Percentiles rank a stretch among this genome's conserved stretches.
These are phyloP conservation scores for Avicennia marina DNA, from an alignment of 257 asterid species.

Conservation along the genomic window DNA sequence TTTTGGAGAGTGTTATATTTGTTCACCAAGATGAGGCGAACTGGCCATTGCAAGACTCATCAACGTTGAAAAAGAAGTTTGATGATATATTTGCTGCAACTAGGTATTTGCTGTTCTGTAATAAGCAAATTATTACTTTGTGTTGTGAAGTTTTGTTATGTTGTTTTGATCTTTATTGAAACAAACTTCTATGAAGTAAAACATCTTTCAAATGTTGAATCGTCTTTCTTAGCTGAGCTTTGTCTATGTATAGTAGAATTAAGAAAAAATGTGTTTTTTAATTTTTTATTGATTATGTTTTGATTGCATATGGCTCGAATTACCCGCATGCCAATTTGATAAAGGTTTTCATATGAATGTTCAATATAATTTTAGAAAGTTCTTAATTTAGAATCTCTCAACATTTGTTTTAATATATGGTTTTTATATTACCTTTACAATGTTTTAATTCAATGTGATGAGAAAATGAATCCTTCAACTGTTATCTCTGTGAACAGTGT, in stretches of 20 bases:
- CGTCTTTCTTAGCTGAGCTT: neutral
- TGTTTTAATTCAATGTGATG: no score
- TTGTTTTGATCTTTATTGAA: neutral
- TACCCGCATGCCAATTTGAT: no score
- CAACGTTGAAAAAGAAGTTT: conserved; percentile 87
- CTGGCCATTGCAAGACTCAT: conserved; percentile 98
- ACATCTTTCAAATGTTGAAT: neutral
- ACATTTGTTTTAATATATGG: no score
- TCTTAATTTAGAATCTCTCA: no score
- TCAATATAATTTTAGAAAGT: no score
- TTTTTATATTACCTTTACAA: no score
- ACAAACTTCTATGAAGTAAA: neutral
- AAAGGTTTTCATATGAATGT: no score
- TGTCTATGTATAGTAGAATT: neutral
- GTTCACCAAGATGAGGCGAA: conserved; percentile 99
- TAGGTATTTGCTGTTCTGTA: conserved; percentile 43
- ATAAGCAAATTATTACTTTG: no score
- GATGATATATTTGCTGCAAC: conserved; percentile 98
- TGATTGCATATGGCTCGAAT: no score
- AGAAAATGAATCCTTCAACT: no score
- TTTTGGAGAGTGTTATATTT: conserved; percentile 93
- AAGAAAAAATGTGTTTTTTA: neutral
- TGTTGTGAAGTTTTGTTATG: neutral
- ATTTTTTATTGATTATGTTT: no score
- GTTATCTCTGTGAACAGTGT: no score